Evolutionary conservation across 495 filamentous ascomycete species (phyloP).

Genomic region (Echria macrotheca): DNA sequence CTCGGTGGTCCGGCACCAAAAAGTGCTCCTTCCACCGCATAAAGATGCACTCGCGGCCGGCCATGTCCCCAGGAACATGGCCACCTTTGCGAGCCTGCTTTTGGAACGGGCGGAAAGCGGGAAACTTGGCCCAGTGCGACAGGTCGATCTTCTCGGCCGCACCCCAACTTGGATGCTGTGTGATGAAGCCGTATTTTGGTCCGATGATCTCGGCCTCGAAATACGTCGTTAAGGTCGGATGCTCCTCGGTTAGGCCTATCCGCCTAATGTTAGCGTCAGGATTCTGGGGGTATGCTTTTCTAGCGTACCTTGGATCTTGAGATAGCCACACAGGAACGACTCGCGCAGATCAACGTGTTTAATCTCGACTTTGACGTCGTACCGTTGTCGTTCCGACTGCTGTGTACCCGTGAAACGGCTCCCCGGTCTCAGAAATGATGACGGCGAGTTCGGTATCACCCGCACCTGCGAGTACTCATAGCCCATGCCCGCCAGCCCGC

Average conservation of each 20-base stretch:
- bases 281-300: too few relatives aligned
- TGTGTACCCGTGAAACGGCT: slow-evolving; percentile 88
- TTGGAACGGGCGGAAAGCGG: slow-evolving; percentile 73
- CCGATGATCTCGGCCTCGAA: slow-evolving; percentile 99
- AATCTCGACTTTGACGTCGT: slow-evolving; percentile 94
- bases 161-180: slow-evolving; percentile 85
- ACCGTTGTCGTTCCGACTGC: slow-evolving; percentile 81
- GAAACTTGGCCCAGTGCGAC: slow-evolving; percentile 89
- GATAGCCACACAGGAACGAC: slow-evolving; percentile 92
- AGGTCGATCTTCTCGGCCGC: slow-evolving; percentile 88
- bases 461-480: slow-evolving; percentile 64
- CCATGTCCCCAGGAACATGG: slow-evolving; percentile 51
- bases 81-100: slow-evolving; percentile 61
- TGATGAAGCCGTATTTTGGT: slow-evolving; percentile 87
- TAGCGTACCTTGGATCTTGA: slow-evolving; percentile 85
- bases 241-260: slow-evolving; percentile 88
- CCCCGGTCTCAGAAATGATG: slow-evolving; percentile 80
- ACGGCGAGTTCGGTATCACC: slow-evolving; percentile 58
- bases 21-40: slow-evolving; percentile 99
- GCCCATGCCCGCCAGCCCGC: slow-evolving; percentile 39
- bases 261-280: not conserved
- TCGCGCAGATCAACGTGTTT: slow-evolving; percentile 94
- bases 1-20: slow-evolving; percentile 90
- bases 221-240: slow-evolving; percentile 93
- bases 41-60: slow-evolving; percentile 86